A percentile compares a stretch with the other conserved stretches of the same genome.
phyloP scores from a whole-genome alignment of 2,329 filamentous ascomycete genomes.

The Mollisiaceae sp. region DNA sequence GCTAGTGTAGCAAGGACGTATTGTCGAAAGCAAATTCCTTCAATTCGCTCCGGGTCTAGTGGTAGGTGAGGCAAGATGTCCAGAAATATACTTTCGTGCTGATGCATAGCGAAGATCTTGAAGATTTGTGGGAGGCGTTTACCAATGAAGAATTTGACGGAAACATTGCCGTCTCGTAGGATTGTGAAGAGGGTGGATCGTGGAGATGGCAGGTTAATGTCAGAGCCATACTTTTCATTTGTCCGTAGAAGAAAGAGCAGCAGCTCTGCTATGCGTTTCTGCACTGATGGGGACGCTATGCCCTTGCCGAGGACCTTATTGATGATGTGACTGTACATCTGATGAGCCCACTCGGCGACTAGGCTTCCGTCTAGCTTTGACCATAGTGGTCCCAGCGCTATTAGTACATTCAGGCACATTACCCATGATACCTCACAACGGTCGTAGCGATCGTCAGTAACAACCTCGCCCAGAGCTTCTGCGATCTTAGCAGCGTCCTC shows the following conservation, averaged over 20 bases:
- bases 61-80: slow-evolving; percentile 85
- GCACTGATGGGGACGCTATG: slow-evolving; percentile 71
- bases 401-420: slow-evolving; percentile 70
- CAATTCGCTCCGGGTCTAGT: slow-evolving; percentile 68
- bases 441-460: slow-evolving; percentile 64
- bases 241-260: slow-evolving; percentile 72
- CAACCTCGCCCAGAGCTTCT: slow-evolving; percentile 55
- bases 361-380: slow-evolving; percentile 48
- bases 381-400: slow-evolving; percentile 47
- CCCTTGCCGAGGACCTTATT: slow-evolving; percentile 68
- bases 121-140: slow-evolving; percentile 76
- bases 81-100: slow-evolving; percentile 83
- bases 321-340: slow-evolving; percentile 82
- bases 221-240: slow-evolving; percentile 68
- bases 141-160: slow-evolving; percentile 78
- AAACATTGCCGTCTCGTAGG: slow-evolving; percentile 67
- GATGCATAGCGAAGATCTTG: slow-evolving; percentile 77
- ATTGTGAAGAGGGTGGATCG: slow-evolving; percentile 78
- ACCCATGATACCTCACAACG: slow-evolving; percentile 76
- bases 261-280: slow-evolving; percentile 70
- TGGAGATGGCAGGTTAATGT: slow-evolving; percentile 46
- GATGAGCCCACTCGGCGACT: slow-evolving; percentile 69
- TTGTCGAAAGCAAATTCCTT: slow-evolving; percentile 86
- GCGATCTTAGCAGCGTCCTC: slow-evolving; percentile 55
- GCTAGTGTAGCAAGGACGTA: slow-evolving; percentile 78